Evolutionary conservation across 441 rosid species (phyloP).

Genomic region (Monsonia emarginata): DNA sequence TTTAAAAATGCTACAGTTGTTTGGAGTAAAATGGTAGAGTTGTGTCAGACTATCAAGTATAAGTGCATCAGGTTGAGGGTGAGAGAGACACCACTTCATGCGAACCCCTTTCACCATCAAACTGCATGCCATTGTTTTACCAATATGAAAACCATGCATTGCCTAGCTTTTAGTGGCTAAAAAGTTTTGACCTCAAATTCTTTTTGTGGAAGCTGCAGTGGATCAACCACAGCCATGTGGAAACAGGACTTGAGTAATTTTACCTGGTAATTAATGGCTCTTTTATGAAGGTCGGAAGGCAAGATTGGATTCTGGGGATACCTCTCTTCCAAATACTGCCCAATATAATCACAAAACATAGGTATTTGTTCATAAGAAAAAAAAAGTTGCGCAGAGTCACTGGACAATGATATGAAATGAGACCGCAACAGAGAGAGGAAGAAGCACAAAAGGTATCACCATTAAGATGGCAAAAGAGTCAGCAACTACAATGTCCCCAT

Average conservation of each 20-base stretch:
- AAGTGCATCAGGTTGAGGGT: too few species aligned
- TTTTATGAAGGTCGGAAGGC: constrained; percentile 49
- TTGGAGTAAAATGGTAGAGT: too few species aligned
- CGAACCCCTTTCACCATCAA: too few species aligned
- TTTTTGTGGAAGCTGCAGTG: too few species aligned
- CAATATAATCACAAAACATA: not conserved
- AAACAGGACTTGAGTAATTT: not conserved
- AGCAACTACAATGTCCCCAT: constrained; percentile 55
- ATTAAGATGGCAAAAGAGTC: constrained; percentile 74
- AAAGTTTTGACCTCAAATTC: too few species aligned
- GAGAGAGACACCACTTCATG: too few species aligned
- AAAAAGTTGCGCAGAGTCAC: not conserved
- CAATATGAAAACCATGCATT: too few species aligned
- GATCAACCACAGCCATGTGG: too few species aligned
- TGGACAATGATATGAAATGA: not conserved
- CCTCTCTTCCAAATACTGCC: constrained; percentile 72
- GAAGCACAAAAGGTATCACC: constrained; percentile 29
- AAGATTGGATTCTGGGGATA: constrained; percentile 60
- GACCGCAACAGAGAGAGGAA: not conserved
- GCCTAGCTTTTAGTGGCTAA: too few species aligned
- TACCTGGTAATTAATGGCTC: constrained; percentile 65
- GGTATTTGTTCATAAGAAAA: not conserved
- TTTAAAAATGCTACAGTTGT: too few species aligned
- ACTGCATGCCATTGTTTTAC: too few species aligned
- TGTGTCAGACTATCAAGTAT: too few species aligned